Evolutionary conservation across 1,284 basidiomycete genomes (phyloP).

Genomic region (Gastroboletus turbinatus): DNA sequence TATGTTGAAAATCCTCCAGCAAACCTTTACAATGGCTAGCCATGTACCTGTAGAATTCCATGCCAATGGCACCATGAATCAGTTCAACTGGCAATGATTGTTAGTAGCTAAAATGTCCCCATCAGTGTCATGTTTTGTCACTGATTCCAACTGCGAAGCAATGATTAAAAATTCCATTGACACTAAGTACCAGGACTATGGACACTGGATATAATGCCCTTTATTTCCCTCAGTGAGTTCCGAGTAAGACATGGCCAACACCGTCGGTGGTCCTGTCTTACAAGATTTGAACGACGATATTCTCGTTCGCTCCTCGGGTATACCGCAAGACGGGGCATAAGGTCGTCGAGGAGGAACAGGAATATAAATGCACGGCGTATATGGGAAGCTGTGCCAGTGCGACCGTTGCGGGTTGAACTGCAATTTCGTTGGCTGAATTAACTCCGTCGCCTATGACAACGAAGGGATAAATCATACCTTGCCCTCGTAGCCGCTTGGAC

Average conservation of each 20-base stretch:
- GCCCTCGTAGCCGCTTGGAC: slow-evolving; percentile 29
- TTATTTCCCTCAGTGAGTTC: too few species aligned
- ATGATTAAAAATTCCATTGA: too few species aligned
- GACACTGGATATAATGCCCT: too few species aligned
- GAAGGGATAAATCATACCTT: slow-evolving; percentile 35
- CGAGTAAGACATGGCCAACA: slow-evolving; percentile 43
- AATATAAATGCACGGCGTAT: slow-evolving; percentile 43
- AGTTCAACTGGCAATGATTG: too few species aligned
- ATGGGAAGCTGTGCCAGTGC: slow-evolving; percentile 38
- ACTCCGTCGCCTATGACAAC: slow-evolving; percentile 49
- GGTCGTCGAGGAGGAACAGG: slow-evolving; percentile 40
- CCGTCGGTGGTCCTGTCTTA: slow-evolving; percentile 37
- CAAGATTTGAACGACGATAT: slow-evolving; percentile 36
- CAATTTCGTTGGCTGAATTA: slow-evolving; percentile 50
- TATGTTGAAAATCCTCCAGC: too few species aligned
- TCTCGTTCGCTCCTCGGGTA: slow-evolving; percentile 16
- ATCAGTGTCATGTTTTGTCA: too few species aligned
- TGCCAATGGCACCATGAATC: too few species aligned
- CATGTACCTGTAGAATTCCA: too few species aligned
- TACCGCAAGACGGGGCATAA: slow-evolving; percentile 44
- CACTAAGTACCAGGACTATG: too few species aligned
- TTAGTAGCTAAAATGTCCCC: too few species aligned
- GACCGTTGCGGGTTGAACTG: slow-evolving; percentile 40
- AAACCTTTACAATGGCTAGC: too few species aligned
- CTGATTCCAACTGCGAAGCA: too few species aligned